Percentiles rank a stretch among this genome's conserved stretches.
These are phyloP conservation scores for Fusarium nematophilum DNA, from an alignment of 2,329 filamentous ascomycete genomes.

Conservation along the genomic window DNA sequence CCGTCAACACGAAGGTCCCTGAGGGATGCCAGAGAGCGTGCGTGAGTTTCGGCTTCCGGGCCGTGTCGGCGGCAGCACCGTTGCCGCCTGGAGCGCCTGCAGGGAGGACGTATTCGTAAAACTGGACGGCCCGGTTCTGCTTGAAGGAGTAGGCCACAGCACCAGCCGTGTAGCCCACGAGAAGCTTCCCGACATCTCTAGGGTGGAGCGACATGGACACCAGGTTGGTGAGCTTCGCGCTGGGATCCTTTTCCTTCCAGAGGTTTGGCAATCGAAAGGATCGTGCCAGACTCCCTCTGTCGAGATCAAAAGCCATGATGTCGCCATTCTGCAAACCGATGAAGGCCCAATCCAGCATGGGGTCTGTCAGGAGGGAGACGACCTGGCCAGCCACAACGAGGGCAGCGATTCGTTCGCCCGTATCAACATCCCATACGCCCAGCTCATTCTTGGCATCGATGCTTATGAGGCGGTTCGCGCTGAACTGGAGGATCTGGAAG, in stretches of 20 bases:
- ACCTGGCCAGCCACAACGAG: conserved; percentile 83
- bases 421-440: conserved; percentile 82
- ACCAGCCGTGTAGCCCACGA: conserved; percentile 91
- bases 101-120: conserved; percentile 85
- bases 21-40: conserved; percentile 96
- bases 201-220: conserved; percentile 88
- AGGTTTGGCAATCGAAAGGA: conserved; percentile 88
- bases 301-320: conserved; percentile 91
- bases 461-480: conserved; percentile 84
- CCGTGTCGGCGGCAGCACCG: conserved; percentile 67
- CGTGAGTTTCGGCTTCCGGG: conserved; percentile 78
- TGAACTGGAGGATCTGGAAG: conserved; percentile 84
- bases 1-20: conserved; percentile 87
- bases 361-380: conserved; percentile 81
- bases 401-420: conserved; percentile 72
- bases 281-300: conserved; percentile 76
- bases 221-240: conserved; percentile 69
- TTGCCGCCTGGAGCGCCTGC: conserved; percentile 87
- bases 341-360: conserved; percentile 93
- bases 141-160: conserved; percentile 96
- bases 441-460: conserved; percentile 90
- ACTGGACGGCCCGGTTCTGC: conserved; percentile 81
- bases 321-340: conserved; percentile 86
- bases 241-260: conserved; percentile 80
- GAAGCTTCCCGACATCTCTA: conserved; percentile 87